Conservation (phyloP, 2,329 filamentous ascomycete genomes). For the Pseudogymnoascus sp. region DNA sequence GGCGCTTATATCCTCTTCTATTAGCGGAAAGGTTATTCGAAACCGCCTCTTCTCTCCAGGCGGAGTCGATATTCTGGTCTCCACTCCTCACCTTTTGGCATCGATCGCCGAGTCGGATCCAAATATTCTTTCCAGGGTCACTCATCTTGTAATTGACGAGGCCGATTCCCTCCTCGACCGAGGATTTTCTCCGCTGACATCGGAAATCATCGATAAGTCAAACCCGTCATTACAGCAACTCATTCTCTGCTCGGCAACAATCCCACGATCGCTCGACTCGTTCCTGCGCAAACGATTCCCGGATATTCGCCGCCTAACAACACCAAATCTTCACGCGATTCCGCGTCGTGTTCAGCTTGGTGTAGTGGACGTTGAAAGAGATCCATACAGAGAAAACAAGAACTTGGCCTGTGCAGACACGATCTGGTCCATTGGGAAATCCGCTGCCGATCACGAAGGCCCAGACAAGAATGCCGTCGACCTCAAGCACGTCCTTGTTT, state of each 20-base stretch:
- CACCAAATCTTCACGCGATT: conserved; percentile 92
- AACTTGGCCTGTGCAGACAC: conserved; percentile 87
- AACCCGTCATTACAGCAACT: conserved; percentile 76
- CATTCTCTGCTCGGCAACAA: conserved; percentile 90
- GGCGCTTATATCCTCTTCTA: conserved; percentile 69
- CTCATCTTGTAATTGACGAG: conserved; percentile 84
- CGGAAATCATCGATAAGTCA: conserved; percentile 70
- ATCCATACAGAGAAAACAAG: conserved; percentile 92
- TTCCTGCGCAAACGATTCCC: conserved; percentile 78
- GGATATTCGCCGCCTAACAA: conserved; percentile 75
- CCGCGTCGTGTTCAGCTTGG: conserved; percentile 89
- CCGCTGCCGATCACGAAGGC: conserved; percentile 51
- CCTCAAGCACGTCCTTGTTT: conserved; percentile 81
- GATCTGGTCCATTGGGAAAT: conserved; percentile 86
- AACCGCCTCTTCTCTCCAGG: conserved; percentile 70
- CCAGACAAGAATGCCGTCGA: conserved; percentile 48
- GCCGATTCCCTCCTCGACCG: conserved; percentile 93
- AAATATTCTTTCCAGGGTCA: conserved; percentile 84
- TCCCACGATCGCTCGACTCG: conserved; percentile 79
- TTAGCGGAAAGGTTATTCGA: conserved; percentile 71
- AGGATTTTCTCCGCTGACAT: conserved; percentile 79
- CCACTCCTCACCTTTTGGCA: conserved; percentile 81
- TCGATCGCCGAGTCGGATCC: conserved; percentile 85
- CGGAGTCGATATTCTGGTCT: conserved; percentile 77
- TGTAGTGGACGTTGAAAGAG: conserved; percentile 81